These are phyloP conservation scores for Hawksworthiomyces lignivorus DNA, from an alignment of 2,329 filamentous ascomycete species.

Conservation along the genomic window DNA sequence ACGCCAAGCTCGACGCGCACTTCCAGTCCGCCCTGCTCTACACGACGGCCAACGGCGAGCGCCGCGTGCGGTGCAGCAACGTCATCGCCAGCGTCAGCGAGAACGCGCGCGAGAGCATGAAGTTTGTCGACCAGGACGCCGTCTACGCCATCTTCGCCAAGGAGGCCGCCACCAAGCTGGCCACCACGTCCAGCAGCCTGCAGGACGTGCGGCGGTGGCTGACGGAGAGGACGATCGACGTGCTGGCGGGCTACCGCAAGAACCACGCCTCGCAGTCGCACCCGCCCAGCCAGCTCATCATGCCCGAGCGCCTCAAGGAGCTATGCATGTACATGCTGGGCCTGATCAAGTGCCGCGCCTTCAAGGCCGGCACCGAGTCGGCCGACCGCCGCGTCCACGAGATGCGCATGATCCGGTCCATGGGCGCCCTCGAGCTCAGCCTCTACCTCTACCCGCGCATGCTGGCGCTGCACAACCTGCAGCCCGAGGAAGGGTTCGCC, in stretches of 20 bases:
- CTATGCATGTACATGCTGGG: slow-evolving; percentile 94
- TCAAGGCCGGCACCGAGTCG: slow-evolving; percentile 87
- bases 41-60: slow-evolving; percentile 81
- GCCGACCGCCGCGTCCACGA: slow-evolving; percentile 88
- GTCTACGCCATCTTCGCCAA: slow-evolving; percentile 84
- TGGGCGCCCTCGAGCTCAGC: slow-evolving; percentile 78
- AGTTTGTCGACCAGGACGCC: slow-evolving; percentile 92
- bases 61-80: slow-evolving; percentile 87
- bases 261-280: slow-evolving; percentile 76
- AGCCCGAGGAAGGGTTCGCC: slow-evolving; percentile 84
- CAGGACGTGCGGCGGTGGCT: slow-evolving; percentile 80
- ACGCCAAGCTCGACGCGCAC: slow-evolving; percentile 90
- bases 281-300: slow-evolving; percentile 84
- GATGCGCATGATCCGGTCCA: slow-evolving; percentile 79
- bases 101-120: slow-evolving; percentile 74
- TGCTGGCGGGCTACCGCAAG: slow-evolving; percentile 86
- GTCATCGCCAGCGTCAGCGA: slow-evolving; percentile 89
- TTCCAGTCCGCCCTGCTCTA: slow-evolving; percentile 95
- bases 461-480: slow-evolving; percentile 82
- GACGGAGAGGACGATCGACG: slow-evolving; percentile 87
- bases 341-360: slow-evolving; percentile 80
- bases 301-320: slow-evolving; percentile 94
- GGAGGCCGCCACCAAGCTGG: slow-evolving; percentile 82
- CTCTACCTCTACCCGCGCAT: slow-evolving; percentile 94
- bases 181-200: slow-evolving; percentile 58